Evolutionary conservation across 2,329 filamentous ascomycete species (phyloP).

Genomic region (Alternaria viburni): DNA sequence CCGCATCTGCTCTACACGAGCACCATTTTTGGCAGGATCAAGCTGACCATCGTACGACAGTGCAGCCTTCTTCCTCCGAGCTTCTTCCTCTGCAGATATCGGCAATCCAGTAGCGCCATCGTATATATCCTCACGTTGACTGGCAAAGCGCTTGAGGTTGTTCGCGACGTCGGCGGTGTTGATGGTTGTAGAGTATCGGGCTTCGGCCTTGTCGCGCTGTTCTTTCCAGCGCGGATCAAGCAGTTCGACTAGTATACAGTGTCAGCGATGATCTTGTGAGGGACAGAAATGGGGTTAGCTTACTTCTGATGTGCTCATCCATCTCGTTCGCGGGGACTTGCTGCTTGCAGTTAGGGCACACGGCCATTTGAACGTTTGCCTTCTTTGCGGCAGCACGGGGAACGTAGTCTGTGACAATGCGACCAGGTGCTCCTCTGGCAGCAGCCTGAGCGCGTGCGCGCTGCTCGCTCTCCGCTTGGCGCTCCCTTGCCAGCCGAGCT

Average conservation of each 20-base stretch:
- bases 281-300: constrained; percentile 33
- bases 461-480: constrained; percentile 60
- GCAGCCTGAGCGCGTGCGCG: constrained; percentile 81
- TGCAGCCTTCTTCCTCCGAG: constrained; percentile 77
- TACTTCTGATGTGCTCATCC: constrained; percentile 89
- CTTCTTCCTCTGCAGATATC: constrained; percentile 74
- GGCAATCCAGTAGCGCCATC: constrained; percentile 73
- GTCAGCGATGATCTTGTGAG: constrained; percentile 44
- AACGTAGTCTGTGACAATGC: constrained; percentile 92
- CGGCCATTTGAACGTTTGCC: constrained; percentile 68
- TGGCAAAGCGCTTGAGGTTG: constrained; percentile 93
- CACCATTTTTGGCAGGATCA: constrained; percentile 63
- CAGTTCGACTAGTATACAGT: constrained; percentile 70
- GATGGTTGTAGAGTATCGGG: constrained; percentile 84
- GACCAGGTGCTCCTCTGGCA: constrained; percentile 70
- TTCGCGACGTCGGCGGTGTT: constrained; percentile 87
- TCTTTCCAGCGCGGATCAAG: constrained; percentile 96
- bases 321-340: constrained; percentile 86
- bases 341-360: constrained; percentile 94
- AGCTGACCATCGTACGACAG: constrained; percentile 69
- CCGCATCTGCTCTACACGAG: constrained; percentile 60
- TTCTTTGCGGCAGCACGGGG: constrained; percentile 79
- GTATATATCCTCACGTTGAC: constrained; percentile 86
- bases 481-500: constrained; percentile 45
- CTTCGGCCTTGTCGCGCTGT: constrained; percentile 87